phyloP scores from a whole-genome alignment of 1,139 yeast species.

The Scheffersomyces illinoinensis region DNA sequence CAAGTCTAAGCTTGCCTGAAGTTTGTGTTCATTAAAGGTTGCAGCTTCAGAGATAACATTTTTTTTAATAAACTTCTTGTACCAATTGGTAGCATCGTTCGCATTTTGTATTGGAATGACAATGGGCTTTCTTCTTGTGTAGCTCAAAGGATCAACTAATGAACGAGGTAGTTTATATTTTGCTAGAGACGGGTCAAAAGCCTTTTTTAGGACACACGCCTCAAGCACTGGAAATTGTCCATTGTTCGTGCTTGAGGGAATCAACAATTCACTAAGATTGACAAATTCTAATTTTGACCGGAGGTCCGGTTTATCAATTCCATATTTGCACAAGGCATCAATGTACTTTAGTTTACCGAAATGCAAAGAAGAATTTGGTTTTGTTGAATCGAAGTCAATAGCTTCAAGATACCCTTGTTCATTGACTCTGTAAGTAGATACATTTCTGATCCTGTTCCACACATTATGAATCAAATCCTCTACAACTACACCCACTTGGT shows the following conservation, averaged over 20 bases:
- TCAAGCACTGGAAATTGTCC: slow-evolving; percentile 66
- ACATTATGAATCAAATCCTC: slow-evolving; percentile 55
- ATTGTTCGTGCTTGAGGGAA: slow-evolving; percentile 30
- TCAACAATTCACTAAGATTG: slow-evolving; percentile 45
- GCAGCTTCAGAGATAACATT: slow-evolving; percentile 21
- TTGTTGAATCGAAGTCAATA: slow-evolving; percentile 13
- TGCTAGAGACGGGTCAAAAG: slow-evolving; percentile 33
- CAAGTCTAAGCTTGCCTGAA: slow-evolving; percentile 41
- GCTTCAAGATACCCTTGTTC: slow-evolving; percentile 23
- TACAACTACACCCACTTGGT: slow-evolving; percentile 65
- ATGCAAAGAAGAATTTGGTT: slow-evolving; percentile 12
- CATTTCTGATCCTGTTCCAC: slow-evolving; percentile 53
- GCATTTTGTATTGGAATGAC: slow-evolving; percentile 49
- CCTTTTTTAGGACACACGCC: slow-evolving; percentile 61
- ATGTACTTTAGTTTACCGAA: slow-evolving; percentile 57
- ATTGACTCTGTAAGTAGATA: slow-evolving; percentile 38
- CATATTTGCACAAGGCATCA: slow-evolving; percentile 72
- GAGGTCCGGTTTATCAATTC: slow-evolving; percentile 94
- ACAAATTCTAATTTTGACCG: slow-evolving; percentile 58
- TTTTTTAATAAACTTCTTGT: slow-evolving; percentile 29
- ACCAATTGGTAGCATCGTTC: slow-evolving; percentile 46
- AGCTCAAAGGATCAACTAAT: slow-evolving; percentile 46
- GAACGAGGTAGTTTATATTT: slow-evolving; percentile 37
- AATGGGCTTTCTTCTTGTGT: slow-evolving; percentile 61
- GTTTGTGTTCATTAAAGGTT: slow-evolving; percentile 15